A percentile compares a stretch with the other conserved stretches of the same genome.
Evolutionary conservation across 805 yeast genomes (phyloP).

Genomic region (Suhomyces emberorum): DNA sequence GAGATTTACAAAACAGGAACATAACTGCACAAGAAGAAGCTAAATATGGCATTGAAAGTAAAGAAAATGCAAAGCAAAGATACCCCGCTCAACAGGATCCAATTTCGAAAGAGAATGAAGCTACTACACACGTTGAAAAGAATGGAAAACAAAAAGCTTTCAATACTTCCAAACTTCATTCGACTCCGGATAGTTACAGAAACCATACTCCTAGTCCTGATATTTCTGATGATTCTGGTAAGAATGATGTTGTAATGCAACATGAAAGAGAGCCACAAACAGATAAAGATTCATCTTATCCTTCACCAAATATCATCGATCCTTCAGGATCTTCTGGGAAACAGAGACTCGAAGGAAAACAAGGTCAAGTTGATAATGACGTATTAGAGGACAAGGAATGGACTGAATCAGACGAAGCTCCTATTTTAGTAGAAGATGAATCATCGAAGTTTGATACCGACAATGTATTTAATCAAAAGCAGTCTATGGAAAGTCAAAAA

Average conservation of each 20-base stretch:
- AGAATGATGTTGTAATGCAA: too few species aligned
- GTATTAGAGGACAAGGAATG: too few species aligned
- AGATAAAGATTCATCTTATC: conserved; percentile 2
- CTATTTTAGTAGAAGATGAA: background rate
- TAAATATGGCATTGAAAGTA: too few species aligned
- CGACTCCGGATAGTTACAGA: conserved; percentile 8
- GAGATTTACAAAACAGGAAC: too few species aligned
- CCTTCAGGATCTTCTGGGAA: conserved; percentile 1
- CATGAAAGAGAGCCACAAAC: background rate
- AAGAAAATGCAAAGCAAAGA: too few species aligned
- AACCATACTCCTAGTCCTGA: conserved; percentile 1
- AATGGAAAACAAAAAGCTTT: too few species aligned
- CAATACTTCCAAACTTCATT: conserved; percentile 2
- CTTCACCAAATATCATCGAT: background rate
- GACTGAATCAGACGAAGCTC: background rate
- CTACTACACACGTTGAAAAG: too few species aligned
- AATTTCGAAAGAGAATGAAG: too few species aligned
- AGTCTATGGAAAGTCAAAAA: conserved; percentile 1
- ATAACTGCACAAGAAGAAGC: too few species aligned
- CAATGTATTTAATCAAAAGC: background rate
- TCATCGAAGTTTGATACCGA: background rate
- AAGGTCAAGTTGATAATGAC: conserved; percentile 3
- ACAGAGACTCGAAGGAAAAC: conserved; percentile 1
- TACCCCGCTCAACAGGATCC: too few species aligned
- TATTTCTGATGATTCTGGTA: background rate